Evolutionary conservation across 768 basidiomycete genomes (phyloP), one percentile per base, ranked within the genome.

Genomic region (Suillus sp.): DNA sequence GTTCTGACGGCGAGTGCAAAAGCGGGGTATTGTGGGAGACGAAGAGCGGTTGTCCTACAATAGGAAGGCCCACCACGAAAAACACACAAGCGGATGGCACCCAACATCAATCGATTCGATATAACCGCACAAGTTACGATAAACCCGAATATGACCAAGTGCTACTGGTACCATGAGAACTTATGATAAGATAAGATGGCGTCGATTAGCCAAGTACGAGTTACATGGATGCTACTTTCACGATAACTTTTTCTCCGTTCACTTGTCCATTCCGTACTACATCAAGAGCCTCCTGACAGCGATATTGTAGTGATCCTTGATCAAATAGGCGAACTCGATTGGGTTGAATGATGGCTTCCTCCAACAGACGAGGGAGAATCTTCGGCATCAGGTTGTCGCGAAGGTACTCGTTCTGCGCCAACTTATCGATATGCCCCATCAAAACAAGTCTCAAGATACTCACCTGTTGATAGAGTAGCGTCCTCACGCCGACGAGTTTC

Each of bases 171-270:
- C 50, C 30, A 53, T 30, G 48, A 32, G 30, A 32, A 53, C 5
- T n/a, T n/a, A n/a, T 27, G 20, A 53, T 53, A 53, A 53, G 51
- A 53, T 53, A 53, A 53, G 30, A 51, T 32, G 20, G 2, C 50
- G 10, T 51, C 8, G 27, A 27, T 27, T 27, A 14, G 25, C 20
- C 20, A 10, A 40, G 10, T 40, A 40, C 22, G 48, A 9, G 1
- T 50, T 50, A 50, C 25, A 27, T 4, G 25, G 50, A 51, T 30
- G 27, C 62, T 14, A 81, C 69, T 64, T 79, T 79, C 0, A 84
- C 75, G 2, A 84, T 70, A 1, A 83, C 75, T 62, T 84, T 86
- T 71, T 84, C 81, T 27, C 83, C 83, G 43, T 80, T 83, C 50
- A 84, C 70, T 69, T 80, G 77, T 64, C 83, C 83, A 38, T 79